Base-by-base conservation (phyloP, 352 stramenopile genomes). In the Globisporangium uncinulatum region DNA sequence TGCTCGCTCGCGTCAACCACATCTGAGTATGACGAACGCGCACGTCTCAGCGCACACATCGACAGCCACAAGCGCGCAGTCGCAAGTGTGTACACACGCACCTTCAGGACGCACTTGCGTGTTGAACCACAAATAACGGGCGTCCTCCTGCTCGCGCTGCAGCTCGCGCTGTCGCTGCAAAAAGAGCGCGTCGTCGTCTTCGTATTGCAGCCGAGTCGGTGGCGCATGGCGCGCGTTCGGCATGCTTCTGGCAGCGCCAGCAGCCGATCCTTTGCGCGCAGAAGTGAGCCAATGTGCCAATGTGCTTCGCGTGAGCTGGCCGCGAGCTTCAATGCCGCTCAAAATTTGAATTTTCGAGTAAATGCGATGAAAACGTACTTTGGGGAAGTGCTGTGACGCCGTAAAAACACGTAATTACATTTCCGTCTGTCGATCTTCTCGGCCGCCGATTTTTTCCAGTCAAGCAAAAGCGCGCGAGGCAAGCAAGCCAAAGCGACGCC, bases 1-100 rank as follows among this genome's bases (percentile, higher is more conserved):
- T 90, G 76, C 2, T 90, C 67, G 15, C 63, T 90, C 19, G 83
- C 77, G 61, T 95, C 85, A 9, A 91, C 66, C 1, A 95, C 69
- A 54, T 90, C 85, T 95, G 65, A 19, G 54, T 14, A 49, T 13
- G 49, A 17, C 51, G 37, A 17, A 59, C 29, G 15, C 21, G 56
- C 24, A 29, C 24, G 2, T 29, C 24, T 29, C 4, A 29, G 24
- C 17, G 41, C n/a, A 50, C 44, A 6, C 44, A 31, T 37, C 8
- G 21, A n/a, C 37, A 42, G 24, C 19, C 6, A 20, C 41, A 51
- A 50, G 24, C 24, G 24, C 24, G 4, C 24, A 4, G 24, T 29
- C 24, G 4, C 24, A 29, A 29, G 24, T 29, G 24, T 29, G 24
- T 29, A 29, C 24, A 29, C 24, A 29, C 24, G 32, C 37, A 90